These are phyloP conservation scores for Mycena kentingensis DNA, from an alignment of 768 basidiomycete genomes.

Conservation along the genomic window DNA sequence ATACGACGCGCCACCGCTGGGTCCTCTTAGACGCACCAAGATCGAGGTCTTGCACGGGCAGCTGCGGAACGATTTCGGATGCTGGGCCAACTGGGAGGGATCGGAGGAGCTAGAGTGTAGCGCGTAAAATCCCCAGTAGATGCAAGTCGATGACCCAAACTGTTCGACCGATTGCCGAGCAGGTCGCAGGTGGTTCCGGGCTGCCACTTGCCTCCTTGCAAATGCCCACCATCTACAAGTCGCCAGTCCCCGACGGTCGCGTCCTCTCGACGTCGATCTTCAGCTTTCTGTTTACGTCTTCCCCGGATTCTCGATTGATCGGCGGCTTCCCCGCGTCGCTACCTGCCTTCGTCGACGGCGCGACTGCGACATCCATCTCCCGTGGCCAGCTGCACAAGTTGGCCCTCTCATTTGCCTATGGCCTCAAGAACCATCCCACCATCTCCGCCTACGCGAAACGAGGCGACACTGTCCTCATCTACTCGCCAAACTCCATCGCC, in stretches of 20 bases:
- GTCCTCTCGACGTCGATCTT: slow-evolving; percentile 48
- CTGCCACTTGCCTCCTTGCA: slow-evolving; percentile 5
- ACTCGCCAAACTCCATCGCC: slow-evolving; percentile 64
- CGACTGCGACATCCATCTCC: slow-evolving; percentile 55
- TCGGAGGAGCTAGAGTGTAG: slow-evolving; percentile 28
- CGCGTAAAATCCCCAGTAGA: not conserved
- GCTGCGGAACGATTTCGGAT: slow-evolving; percentile 45
- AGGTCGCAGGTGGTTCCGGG: no score
- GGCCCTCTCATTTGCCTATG: slow-evolving; percentile 59
- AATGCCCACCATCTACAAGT: slow-evolving; percentile 48
- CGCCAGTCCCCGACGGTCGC: slow-evolving; percentile 40
- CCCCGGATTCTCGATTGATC: slow-evolving; percentile 31
- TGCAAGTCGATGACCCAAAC: not conserved
- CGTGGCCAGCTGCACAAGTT: slow-evolving; percentile 55
- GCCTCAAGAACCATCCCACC: slow-evolving; percentile 48
- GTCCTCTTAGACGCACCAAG: slow-evolving; percentile 38
- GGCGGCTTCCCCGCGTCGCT: slow-evolving; percentile 45
- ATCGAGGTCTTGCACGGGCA: slow-evolving; percentile 39
- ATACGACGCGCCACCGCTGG: slow-evolving; percentile 40
- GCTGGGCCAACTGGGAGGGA: slow-evolving; percentile 47
- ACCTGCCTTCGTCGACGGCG: slow-evolving; percentile 69
- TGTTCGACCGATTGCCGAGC: no score
- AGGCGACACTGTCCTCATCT: slow-evolving; percentile 65
- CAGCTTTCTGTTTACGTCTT: slow-evolving; percentile 46
- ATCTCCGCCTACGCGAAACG: slow-evolving; percentile 37